Conservation (phyloP, 139 green algal species). For the Tetraselmis chui region DNA sequence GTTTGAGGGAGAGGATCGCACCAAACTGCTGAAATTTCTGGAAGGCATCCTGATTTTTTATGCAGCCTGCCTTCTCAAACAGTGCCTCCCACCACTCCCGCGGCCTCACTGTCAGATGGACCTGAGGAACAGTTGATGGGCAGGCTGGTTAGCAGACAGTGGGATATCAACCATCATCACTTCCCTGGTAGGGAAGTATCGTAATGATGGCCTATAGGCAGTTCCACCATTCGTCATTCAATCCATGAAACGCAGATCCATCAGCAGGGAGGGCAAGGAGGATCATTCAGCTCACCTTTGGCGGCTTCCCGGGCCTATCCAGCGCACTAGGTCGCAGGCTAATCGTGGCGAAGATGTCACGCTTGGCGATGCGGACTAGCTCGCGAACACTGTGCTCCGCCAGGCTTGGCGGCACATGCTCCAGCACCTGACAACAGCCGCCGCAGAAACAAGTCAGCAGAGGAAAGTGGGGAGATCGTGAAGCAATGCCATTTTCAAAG, state of each 20-base stretch:
- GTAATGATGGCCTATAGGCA: too few relatives aligned
- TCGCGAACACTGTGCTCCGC: neutral
- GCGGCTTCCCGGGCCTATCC: neutral
- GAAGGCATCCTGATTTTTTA: neutral
- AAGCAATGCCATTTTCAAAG: too few relatives aligned
- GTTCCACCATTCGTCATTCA: too few relatives aligned
- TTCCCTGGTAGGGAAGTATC: too few relatives aligned
- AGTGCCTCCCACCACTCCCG: conserved; percentile 1
- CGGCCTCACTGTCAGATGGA: conserved; percentile 5
- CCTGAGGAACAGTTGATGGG: neutral
- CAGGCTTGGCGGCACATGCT: conserved; percentile 7
- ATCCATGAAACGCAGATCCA: too few relatives aligned
- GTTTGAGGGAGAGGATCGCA: too few relatives aligned
- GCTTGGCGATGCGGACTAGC: conserved; percentile 4
- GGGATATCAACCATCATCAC: too few relatives aligned
- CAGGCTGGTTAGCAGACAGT: neutral
- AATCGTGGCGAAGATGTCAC: conserved; percentile 5
- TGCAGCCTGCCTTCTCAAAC: neutral
- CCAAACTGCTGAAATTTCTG: neutral
- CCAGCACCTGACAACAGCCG: too few relatives aligned
- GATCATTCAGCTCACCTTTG: too few relatives aligned
- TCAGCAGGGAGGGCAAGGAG: neutral
- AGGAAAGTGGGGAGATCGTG: too few relatives aligned
- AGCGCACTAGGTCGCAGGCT: conserved; percentile 5
- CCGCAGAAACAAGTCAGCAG: too few relatives aligned